phyloP scores from a whole-genome alignment of 169 alveolate genomes.

The Plasmodium berghei region DNA sequence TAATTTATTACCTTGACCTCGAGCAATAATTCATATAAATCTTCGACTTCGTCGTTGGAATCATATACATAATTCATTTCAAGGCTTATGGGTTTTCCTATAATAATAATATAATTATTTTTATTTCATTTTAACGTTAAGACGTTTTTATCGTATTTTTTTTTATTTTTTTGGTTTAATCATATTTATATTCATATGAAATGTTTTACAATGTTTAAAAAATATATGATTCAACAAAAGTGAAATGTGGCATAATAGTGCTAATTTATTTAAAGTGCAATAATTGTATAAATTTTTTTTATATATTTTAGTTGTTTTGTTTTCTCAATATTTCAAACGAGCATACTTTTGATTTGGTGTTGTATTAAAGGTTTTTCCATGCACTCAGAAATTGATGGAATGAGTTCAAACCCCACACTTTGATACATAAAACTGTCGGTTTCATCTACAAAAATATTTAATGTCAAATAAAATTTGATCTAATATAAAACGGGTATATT shows the following conservation, averaged over 20 bases:
- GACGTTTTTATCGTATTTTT: neutral
- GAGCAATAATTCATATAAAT: conserved; percentile 85
- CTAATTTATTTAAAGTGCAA: no score
- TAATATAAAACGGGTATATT: conserved; percentile 13
- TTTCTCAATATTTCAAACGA: conserved; percentile 5
- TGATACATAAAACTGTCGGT: conserved; percentile 96
- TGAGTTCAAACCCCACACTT: conserved; percentile 95
- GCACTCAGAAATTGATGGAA: conserved; percentile 95
- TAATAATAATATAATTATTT: conserved; percentile 37
- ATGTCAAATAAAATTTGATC: conserved; percentile 11
- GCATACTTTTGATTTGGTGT: conserved; percentile 83
- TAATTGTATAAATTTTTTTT: no score
- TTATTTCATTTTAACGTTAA: neutral
- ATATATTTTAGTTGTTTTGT: conserved; percentile 6
- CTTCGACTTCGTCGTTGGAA: conserved; percentile 96
- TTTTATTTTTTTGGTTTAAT: conserved; percentile 11
- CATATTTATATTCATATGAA: neutral
- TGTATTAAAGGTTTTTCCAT: conserved; percentile 92
- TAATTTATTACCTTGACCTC: conserved; percentile 78
- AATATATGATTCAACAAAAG: no score
- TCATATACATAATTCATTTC: conserved; percentile 87
- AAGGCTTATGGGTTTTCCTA: conserved; percentile 87
- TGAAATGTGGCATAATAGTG: no score
- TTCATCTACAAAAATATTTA: conserved; percentile 84
- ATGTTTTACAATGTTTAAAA: no score